phyloP scores from a whole-genome alignment of 768 basidiomycete species.

The Mycena haematopus region DNA sequence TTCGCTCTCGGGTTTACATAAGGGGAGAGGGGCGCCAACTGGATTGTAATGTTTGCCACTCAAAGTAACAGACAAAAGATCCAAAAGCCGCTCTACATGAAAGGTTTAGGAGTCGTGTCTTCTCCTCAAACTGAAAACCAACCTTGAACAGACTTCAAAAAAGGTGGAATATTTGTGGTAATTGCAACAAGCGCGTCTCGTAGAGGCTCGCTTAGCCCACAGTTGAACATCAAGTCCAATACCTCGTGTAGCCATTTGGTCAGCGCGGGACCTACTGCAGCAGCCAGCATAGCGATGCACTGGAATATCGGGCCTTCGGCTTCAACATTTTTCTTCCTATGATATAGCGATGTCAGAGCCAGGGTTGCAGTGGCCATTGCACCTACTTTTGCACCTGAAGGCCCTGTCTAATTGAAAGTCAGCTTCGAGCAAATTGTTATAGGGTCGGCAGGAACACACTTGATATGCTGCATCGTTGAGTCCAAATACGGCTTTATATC shows the following conservation, averaged over 20 bases:
- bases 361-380: constrained; percentile 11
- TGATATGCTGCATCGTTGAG: constrained; percentile 87
- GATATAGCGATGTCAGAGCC: neutral
- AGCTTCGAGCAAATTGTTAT: neutral
- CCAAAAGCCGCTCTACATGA: constrained; percentile 81
- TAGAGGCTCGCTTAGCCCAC: constrained; percentile 89
- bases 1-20: constrained; percentile 60
- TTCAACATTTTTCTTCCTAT: constrained; percentile 86
- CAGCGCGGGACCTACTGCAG: constrained; percentile 93
- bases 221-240: constrained; percentile 94
- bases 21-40: constrained; percentile 79
- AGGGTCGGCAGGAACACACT: constrained; percentile 37
- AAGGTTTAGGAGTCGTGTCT: neutral
- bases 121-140: neutral
- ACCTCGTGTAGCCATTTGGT: constrained; percentile 97
- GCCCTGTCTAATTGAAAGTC: constrained; percentile 50
- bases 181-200: constrained; percentile 85
- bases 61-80: constrained; percentile 80
- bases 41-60: constrained; percentile 87
- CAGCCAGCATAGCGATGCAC: constrained; percentile 95
- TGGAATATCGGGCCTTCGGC: constrained; percentile 96
- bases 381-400: constrained; percentile 82
- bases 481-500: constrained; percentile 98
- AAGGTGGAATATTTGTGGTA: constrained; percentile 85
- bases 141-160: constrained; percentile 94